A percentile compares a stretch with the other conserved stretches of the same genome.
These are phyloP conservation scores for Galium porrigens DNA, from an alignment of 305 asterid species.

Conservation along the genomic window DNA sequence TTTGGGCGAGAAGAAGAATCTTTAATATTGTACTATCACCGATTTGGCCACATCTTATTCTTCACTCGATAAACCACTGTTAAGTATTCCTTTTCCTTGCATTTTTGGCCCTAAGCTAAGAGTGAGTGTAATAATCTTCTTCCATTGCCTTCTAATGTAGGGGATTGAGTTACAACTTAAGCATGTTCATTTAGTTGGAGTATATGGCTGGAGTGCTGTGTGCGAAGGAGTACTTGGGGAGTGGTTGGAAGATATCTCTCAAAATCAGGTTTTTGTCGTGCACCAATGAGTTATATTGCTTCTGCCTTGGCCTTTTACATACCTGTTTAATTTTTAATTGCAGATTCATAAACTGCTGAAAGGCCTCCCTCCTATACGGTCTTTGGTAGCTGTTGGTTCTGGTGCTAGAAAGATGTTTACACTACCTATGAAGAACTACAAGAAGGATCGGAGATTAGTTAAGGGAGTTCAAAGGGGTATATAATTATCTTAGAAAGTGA, in stretches of 20 bases:
- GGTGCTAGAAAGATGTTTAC: constrained; percentile 94
- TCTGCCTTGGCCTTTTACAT: constrained; percentile 13
- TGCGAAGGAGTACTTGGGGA: constrained; percentile 74
- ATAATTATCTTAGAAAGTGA: neutral
- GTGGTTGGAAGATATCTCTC: constrained; percentile 96
- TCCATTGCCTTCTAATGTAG: constrained; percentile 35
- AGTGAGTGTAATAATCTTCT: constrained; percentile 15
- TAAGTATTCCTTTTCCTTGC: neutral
- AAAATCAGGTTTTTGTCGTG: constrained; percentile 56
- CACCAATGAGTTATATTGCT: constrained; percentile 9
- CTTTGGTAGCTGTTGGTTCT: constrained; percentile 89
- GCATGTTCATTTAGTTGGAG: constrained; percentile 76
- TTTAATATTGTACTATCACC: neutral
- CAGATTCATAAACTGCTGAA: constrained; percentile 79
- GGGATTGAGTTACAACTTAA: constrained; percentile 87
- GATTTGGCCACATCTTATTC: neutral
- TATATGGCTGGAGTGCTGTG: constrained; percentile 77
- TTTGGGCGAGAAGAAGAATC: neutral
- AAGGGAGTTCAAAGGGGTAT: constrained; percentile 99
- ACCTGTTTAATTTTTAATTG: neutral
- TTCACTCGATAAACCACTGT: neutral
- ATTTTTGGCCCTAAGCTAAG: constrained; percentile 11
- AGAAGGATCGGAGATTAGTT: constrained; percentile 65
- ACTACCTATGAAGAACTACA: constrained; percentile 73
- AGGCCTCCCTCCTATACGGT: constrained; percentile 94